A percentile compares a stretch with the other conserved stretches of the same genome.
phyloP scores from a whole-genome alignment of 2,329 filamentous ascomycete species.

The Zalaria sp. region DNA sequence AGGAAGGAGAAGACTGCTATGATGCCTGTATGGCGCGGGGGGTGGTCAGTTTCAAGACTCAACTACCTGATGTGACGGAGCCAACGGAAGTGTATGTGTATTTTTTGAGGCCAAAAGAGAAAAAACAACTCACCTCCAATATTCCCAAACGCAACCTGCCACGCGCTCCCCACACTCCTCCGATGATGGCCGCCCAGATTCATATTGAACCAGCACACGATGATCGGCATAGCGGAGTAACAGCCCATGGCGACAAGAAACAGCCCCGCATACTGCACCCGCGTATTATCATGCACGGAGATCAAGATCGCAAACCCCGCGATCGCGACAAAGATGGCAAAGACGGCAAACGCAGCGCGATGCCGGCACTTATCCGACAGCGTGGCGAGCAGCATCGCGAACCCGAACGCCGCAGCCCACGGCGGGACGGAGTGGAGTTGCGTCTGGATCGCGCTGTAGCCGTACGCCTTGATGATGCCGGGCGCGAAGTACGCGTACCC shows the following conservation, averaged over 20 bases:
- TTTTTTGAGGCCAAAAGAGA: background rate
- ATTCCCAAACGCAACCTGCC: constrained; percentile 35
- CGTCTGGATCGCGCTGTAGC: constrained; percentile 38
- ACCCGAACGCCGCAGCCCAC: constrained; percentile 61
- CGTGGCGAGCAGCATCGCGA: constrained; percentile 61
- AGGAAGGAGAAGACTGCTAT: constrained; percentile 38
- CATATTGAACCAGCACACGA: constrained; percentile 36
- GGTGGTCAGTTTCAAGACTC: too few species aligned
- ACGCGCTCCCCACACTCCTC: constrained; percentile 32
- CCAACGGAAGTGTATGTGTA: background rate
- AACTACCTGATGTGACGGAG: too few species aligned
- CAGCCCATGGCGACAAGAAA: constrained; percentile 70
- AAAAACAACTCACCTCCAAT: constrained; percentile 20
- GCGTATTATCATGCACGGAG: constrained; percentile 50
- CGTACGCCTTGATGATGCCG: constrained; percentile 33
- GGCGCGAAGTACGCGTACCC: constrained; percentile 34
- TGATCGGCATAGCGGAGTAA: constrained; percentile 79
- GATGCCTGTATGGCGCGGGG: constrained; percentile 21
- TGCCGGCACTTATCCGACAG: constrained; percentile 59
- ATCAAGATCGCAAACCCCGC: constrained; percentile 64
- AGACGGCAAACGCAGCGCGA: constrained; percentile 58
- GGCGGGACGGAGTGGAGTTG: constrained; percentile 42
- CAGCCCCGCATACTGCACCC: constrained; percentile 62
- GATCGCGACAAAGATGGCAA: constrained; percentile 55
- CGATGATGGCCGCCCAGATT: constrained; percentile 38